phyloP scores from a whole-genome alignment of 108 stramenopile genomes.

The Cyclostephanos invisitatus region DNA sequence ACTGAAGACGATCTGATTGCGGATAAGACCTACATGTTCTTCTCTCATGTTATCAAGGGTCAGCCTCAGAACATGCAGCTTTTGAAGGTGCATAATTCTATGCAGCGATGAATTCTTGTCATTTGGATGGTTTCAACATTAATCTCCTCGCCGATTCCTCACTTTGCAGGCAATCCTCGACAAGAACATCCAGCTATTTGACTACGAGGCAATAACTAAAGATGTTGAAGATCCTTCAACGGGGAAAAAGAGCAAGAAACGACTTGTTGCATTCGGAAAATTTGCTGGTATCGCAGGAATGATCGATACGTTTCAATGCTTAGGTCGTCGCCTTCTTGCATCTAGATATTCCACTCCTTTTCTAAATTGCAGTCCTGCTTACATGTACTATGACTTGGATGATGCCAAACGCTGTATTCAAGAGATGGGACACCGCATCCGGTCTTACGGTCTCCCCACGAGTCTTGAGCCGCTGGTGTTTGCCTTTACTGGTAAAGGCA shows the following conservation, averaged over 20 bases:
- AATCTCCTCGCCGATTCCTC: neutral
- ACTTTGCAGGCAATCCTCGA: slow-evolving; percentile 59
- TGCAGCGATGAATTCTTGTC: neutral
- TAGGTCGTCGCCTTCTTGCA: slow-evolving; percentile 76
- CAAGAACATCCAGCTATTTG: slow-evolving; percentile 73
- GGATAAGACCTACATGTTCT: slow-evolving; percentile 80
- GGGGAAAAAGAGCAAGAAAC: slow-evolving; percentile 44
- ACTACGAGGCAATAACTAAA: slow-evolving; percentile 81
- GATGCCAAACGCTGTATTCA: slow-evolving; percentile 53
- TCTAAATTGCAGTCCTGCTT: slow-evolving; percentile 63
- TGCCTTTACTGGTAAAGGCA: slow-evolving; percentile 74
- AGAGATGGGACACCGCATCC: slow-evolving; percentile 55
- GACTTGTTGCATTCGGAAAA: slow-evolving; percentile 88
- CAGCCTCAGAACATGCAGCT: slow-evolving; percentile 83
- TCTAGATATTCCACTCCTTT: slow-evolving; percentile 75
- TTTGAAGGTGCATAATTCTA: slow-evolving; percentile 20
- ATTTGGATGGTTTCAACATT: neutral
- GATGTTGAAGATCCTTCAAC: slow-evolving; percentile 27
- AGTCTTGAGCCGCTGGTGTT: slow-evolving; percentile 68
- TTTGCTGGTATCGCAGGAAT: slow-evolving; percentile 89
- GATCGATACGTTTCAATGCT: slow-evolving; percentile 76
- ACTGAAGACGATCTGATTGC: slow-evolving; percentile 43
- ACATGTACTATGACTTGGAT: slow-evolving; percentile 69
- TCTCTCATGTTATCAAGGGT: slow-evolving; percentile 85
- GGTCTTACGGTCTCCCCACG: slow-evolving; percentile 54